Evolutionary conservation across 805 yeast genomes (phyloP).

Genomic region (Candida chauliodis): DNA sequence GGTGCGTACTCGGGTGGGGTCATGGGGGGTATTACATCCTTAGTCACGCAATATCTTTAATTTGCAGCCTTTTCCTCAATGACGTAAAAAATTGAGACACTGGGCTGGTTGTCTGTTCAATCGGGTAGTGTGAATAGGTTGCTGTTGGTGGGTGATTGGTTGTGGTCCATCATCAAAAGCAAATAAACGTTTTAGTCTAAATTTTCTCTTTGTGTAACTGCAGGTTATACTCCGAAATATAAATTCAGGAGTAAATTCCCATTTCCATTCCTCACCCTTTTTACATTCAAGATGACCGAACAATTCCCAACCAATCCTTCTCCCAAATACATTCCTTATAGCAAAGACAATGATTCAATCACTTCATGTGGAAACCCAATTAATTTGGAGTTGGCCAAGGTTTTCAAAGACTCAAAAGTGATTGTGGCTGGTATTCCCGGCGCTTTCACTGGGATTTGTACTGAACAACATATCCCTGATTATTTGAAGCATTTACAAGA

Average conservation of each 20-base stretch:
- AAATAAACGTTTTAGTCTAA: no score
- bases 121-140: no score
- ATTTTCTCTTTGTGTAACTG: no score
- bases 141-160: no score
- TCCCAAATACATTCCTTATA: constrained; percentile 41
- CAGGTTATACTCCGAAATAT: no score
- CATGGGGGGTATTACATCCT: constrained; percentile 44
- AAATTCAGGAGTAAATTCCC: no score
- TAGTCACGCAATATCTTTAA: neutral
- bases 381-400: constrained; percentile 29
- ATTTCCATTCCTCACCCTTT: neutral
- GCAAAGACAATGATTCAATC: constrained; percentile 30
- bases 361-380: constrained; percentile 40
- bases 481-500: constrained; percentile 39
- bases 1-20: constrained; percentile 78
- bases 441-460: constrained; percentile 68
- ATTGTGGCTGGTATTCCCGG: constrained; percentile 80
- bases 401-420: constrained; percentile 47
- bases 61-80: no score
- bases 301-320: constrained; percentile 35
- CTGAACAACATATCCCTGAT: constrained; percentile 41
- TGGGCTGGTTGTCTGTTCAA: no score
- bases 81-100: no score
- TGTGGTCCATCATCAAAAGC: no score
- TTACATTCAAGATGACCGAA: no score